phyloP scores from a whole-genome alignment of 108 stramenopile genomes.

The Stephanodiscus minutulus region DNA sequence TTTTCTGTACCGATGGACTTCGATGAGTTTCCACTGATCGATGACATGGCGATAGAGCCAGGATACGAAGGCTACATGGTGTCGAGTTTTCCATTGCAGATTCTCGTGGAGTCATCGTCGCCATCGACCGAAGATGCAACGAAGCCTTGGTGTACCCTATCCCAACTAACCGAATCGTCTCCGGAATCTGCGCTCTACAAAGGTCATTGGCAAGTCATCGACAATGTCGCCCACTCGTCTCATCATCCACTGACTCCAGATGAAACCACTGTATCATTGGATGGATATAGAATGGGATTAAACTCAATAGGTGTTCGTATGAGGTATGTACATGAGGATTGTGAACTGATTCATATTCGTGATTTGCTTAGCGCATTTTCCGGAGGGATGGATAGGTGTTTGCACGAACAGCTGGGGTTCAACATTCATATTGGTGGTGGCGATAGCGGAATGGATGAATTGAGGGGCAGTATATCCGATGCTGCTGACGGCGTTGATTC shows the following conservation, averaged over 20 bases:
- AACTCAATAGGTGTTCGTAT: constrained; percentile 70
- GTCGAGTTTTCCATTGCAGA: constrained; percentile 61
- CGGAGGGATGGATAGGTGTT: constrained; percentile 26
- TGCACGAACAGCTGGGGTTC: constrained; percentile 1
- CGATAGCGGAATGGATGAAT: not conserved
- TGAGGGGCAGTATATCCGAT: not conserved
- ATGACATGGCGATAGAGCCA: constrained; percentile 34
- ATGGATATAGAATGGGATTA: constrained; percentile 55
- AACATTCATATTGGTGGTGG: constrained; percentile 1
- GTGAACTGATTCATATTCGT: constrained; percentile 44
- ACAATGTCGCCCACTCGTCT: constrained; percentile 34
- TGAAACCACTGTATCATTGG: constrained; percentile 47
- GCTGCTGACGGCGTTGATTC: not conserved
- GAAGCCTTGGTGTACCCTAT: constrained; percentile 24
- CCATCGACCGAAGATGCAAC: not conserved
- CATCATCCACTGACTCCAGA: constrained; percentile 45
- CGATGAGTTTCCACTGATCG: constrained; percentile 52
- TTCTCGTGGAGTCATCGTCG: constrained; percentile 26
- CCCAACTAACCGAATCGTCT: constrained; percentile 38
- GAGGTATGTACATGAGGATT: constrained; percentile 45
- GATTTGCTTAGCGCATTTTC: constrained; percentile 25
- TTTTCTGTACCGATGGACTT: constrained; percentile 64
- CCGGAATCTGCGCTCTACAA: constrained; percentile 23
- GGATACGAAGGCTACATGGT: constrained; percentile 80
- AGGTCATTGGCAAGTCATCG: constrained; percentile 51